These are phyloP conservation scores for Colletotrichum karsti DNA, from an alignment of 2,329 filamentous ascomycete genomes.

Conservation along the genomic window DNA sequence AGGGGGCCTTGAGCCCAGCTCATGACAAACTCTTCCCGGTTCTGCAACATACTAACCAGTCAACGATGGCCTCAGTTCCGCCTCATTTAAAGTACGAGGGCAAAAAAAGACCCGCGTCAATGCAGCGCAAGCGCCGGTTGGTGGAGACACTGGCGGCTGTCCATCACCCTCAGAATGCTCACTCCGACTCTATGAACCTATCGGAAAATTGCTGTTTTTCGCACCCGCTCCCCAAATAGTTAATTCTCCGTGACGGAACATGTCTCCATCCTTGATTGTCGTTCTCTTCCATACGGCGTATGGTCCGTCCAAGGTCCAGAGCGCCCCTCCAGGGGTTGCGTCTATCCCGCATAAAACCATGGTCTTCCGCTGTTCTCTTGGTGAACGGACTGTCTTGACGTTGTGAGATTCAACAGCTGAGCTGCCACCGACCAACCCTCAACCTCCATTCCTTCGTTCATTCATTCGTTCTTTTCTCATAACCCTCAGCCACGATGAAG, in stretches of 20 bases:
- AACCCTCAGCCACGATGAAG: slow-evolving; percentile 41
- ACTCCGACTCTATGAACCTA: neutral
- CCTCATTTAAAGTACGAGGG: too few relatives aligned
- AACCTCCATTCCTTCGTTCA: neutral
- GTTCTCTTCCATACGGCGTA: neutral
- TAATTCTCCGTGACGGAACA: slow-evolving; percentile 9
- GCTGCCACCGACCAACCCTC: neutral
- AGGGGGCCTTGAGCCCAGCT: neutral
- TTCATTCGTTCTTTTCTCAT: neutral
- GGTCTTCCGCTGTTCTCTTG: neutral
- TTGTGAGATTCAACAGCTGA: neutral
- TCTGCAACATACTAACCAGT: neutral
- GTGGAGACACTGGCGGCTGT: neutral
- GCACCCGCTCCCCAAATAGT: neutral
- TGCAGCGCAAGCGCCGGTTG: neutral
- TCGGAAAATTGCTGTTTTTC: neutral
- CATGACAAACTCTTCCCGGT: neutral
- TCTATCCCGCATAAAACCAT: neutral
- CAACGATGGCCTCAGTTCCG: too few relatives aligned
- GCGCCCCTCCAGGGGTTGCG: neutral
- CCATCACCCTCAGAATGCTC: too few relatives aligned
- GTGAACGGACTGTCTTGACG: too few relatives aligned
- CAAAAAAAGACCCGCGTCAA: too few relatives aligned
- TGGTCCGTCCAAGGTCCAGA: neutral
- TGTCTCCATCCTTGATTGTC: neutral